Conservation (phyloP, 768 basidiomycete genomes). For the Hydnomerulius pinastri region DNA sequence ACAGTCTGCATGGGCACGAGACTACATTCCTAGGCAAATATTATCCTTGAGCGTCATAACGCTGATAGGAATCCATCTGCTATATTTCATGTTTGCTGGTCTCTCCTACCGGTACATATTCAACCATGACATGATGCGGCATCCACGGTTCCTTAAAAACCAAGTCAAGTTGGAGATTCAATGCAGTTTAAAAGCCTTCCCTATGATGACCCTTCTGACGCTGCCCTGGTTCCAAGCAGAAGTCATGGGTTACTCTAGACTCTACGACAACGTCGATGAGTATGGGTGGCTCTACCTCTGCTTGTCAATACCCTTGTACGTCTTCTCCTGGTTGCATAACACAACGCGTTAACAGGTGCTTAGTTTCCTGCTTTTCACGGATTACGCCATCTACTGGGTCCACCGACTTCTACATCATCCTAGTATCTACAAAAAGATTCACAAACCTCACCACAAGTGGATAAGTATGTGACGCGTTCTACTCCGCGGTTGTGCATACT, state of each 20-base stretch:
- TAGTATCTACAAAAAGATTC: constrained; percentile 81
- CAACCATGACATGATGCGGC: constrained; percentile 93
- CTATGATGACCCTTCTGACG: constrained; percentile 78
- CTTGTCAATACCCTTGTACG: constrained; percentile 70
- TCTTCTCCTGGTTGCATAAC: constrained; percentile 4
- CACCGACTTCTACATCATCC: constrained; percentile 90
- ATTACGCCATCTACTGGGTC: constrained; percentile 96
- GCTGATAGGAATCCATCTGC: constrained; percentile 73
- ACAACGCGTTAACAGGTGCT: not conserved
- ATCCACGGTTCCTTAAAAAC: constrained; percentile 90
- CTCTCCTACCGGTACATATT: constrained; percentile 85
- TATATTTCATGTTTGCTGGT: constrained; percentile 90
- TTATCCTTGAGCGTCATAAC: constrained; percentile 73
- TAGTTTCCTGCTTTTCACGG: constrained; percentile 85
- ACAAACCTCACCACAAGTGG: constrained; percentile 99
- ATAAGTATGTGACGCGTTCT: constrained; percentile 57
- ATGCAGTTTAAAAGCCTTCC: constrained; percentile 74
- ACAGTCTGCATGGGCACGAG: constrained; percentile 81
- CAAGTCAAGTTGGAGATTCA: constrained; percentile 84
- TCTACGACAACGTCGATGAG: constrained; percentile 79
- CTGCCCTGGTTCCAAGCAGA: constrained; percentile 95
- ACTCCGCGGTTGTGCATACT: not conserved
- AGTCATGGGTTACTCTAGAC: constrained; percentile 76
- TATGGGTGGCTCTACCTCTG: constrained; percentile 78
- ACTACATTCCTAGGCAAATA: constrained; percentile 78